A percentile compares a stretch with the other conserved stretches of the same genome.
These are phyloP conservation scores for Posidonia oceanica DNA, from an alignment of 116 monocot species.

Conservation along the genomic window DNA sequence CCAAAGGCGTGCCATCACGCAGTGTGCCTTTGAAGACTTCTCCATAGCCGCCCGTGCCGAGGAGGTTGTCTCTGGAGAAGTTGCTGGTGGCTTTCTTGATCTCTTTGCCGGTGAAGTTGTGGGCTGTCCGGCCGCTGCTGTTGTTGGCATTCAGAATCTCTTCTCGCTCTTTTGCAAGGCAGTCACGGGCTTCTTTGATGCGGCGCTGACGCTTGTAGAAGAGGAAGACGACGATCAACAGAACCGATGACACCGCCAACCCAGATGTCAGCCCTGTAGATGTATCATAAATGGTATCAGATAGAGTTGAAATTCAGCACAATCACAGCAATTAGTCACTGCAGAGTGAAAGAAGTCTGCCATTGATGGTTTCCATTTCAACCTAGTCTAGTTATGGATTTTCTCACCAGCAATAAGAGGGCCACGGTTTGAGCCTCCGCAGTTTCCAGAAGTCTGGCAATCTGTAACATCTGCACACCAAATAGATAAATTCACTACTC, in stretches of 20 bases:
- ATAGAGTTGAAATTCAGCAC: neutral
- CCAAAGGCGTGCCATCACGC: constrained; percentile 49
- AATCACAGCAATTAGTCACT: neutral
- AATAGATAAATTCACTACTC: too few species aligned
- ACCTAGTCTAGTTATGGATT: too few species aligned
- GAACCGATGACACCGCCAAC: constrained; percentile 26
- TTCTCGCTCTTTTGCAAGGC: constrained; percentile 54
- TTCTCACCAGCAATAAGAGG: constrained; percentile 55
- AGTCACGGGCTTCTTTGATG: constrained; percentile 27
- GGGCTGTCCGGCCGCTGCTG: constrained; percentile 57
- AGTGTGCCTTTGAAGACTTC: constrained; percentile 71
- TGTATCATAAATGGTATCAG: neutral
- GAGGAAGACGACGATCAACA: constrained; percentile 21
- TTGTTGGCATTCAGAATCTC: constrained; percentile 84
- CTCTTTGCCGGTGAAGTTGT: constrained; percentile 71
- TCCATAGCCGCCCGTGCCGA: constrained; percentile 73
- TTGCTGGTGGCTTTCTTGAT: constrained; percentile 67
- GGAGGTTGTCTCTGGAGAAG: constrained; percentile 66
- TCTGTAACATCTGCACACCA: constrained; percentile 17
- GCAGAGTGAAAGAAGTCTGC: neutral
- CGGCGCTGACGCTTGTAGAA: constrained; percentile 47
- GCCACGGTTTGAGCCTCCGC: constrained; percentile 26
- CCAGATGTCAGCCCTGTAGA: constrained; percentile 47
- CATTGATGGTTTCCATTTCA: too few species aligned
- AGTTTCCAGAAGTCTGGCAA: constrained; percentile 26